A percentile compares a stretch with the other conserved stretches of the same genome.
Conservation (phyloP, 1,284 basidiomycete genomes). For the Trichosporon sp. region DNA sequence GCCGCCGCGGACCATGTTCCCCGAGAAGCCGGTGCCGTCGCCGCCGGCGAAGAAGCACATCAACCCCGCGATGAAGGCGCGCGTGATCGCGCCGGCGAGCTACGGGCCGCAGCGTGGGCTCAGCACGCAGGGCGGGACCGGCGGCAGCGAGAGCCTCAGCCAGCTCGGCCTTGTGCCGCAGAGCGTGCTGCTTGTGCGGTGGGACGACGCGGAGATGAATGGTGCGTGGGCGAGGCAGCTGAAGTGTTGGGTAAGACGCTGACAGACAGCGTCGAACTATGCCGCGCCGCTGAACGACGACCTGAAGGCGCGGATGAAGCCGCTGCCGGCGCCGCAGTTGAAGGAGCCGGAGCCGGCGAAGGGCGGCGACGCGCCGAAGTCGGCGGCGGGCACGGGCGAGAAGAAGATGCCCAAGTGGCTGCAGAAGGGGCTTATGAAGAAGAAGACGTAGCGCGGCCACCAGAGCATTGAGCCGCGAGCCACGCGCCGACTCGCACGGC, state of each 20-base stretch:
- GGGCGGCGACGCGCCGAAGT: constrained; percentile 31
- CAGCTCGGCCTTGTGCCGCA: constrained; percentile 48
- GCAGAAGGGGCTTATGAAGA: constrained; percentile 49
- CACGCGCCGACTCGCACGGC: too few relatives aligned
- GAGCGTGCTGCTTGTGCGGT: constrained; percentile 44
- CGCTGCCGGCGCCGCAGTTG: constrained; percentile 32
- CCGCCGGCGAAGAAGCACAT: constrained; percentile 19
- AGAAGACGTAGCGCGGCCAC: constrained; percentile 22
- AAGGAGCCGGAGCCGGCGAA: constrained; percentile 10
- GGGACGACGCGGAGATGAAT: constrained; percentile 47
- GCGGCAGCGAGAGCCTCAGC: constrained; percentile 37
- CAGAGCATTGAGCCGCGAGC: neutral
- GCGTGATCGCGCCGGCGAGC: constrained; percentile 35
- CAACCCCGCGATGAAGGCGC: constrained; percentile 24
- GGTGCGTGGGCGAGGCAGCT: constrained; percentile 27
- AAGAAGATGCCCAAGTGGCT: constrained; percentile 21
- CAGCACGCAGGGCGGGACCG: constrained; percentile 37
- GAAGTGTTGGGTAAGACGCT: neutral
- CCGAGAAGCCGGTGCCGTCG: constrained; percentile 36
- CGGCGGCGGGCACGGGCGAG: constrained; percentile 25
- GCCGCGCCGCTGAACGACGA: constrained; percentile 42
- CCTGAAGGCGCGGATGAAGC: constrained; percentile 36
- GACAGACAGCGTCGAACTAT: constrained; percentile 29
- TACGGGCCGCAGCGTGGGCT: constrained; percentile 34
- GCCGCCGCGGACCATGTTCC: constrained; percentile 44